These are phyloP conservation scores for Ophiostoma montium DNA, from an alignment of 2,329 filamentous ascomycete species.

Conservation along the genomic window DNA sequence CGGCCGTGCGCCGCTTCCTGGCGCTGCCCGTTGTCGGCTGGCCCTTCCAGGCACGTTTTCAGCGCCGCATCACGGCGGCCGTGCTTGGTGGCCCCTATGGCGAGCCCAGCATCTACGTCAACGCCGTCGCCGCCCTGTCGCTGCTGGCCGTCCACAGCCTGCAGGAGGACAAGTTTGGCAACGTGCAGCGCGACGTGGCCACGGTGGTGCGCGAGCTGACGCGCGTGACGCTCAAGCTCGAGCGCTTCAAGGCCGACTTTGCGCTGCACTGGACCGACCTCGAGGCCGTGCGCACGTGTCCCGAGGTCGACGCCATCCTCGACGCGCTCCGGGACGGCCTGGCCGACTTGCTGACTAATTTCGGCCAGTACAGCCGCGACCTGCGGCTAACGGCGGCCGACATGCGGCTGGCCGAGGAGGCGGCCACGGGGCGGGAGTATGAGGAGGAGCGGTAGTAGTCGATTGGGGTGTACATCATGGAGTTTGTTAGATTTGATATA, in stretches of 20 bases:
- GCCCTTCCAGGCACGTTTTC: slow-evolving; percentile 57
- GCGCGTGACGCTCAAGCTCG: slow-evolving; percentile 50
- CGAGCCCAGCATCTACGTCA: slow-evolving; percentile 51
- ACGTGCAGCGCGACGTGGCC: slow-evolving; percentile 71
- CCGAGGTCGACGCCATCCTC: slow-evolving; percentile 59
- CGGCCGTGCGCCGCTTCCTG: slow-evolving; percentile 31
- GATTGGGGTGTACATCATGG: too few relatives aligned
- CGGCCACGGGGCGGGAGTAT: slow-evolving; percentile 20
- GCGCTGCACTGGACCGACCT: slow-evolving; percentile 70
- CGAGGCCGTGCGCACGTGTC: slow-evolving; percentile 35
- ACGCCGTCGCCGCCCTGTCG: slow-evolving; percentile 57
- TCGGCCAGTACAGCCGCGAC: slow-evolving; percentile 59
- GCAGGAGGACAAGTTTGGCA: slow-evolving; percentile 68
- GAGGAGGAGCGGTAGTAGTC: slow-evolving; percentile 6
- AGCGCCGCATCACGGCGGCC: slow-evolving; percentile 47
- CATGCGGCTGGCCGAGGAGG: slow-evolving; percentile 58
- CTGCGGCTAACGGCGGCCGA: slow-evolving; percentile 58
- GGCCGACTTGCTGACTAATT: slow-evolving; percentile 50
- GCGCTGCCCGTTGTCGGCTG: slow-evolving; percentile 40
- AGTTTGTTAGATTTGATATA: too few relatives aligned
- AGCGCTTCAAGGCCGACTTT: slow-evolving; percentile 46
- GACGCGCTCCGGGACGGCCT: slow-evolving; percentile 51
- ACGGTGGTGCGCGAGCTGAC: slow-evolving; percentile 62
- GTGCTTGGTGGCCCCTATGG: slow-evolving; percentile 64
- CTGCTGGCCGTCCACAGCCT: slow-evolving; percentile 60